Evolutionary conservation across 75 land plant species (phyloP).

Genomic region (Larix kaempferi): DNA sequence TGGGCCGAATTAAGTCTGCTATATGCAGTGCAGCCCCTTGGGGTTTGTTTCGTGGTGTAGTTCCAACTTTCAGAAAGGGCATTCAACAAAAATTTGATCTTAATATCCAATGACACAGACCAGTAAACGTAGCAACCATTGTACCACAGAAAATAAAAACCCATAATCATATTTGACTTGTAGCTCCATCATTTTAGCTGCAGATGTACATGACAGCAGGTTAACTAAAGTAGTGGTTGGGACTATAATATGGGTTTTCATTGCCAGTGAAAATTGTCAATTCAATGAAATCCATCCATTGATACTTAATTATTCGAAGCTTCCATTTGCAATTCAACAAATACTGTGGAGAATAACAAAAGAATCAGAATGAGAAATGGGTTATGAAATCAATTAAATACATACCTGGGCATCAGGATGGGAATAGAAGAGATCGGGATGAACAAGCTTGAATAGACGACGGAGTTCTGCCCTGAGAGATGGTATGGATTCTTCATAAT

Average conservation of each 20-base stretch:
- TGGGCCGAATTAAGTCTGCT: too few species aligned
- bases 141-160: not conserved
- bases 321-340: not conserved
- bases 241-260: not conserved
- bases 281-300: not conserved
- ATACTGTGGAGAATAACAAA: not conserved
- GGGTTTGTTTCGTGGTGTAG: too few species aligned
- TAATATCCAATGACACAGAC: too few species aligned
- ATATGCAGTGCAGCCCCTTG: too few species aligned
- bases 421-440: slow-evolving; percentile 45
- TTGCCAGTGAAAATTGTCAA: not conserved
- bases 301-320: not conserved
- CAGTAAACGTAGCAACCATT: too few species aligned
- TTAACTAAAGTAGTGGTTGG: not conserved
- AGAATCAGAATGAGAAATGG: not conserved
- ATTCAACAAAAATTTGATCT: too few species aligned
- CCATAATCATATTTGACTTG: not conserved
- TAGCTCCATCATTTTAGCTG: not conserved
- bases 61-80: too few species aligned
- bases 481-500: slow-evolving; percentile 7
- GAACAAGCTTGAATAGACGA: slow-evolving; percentile 50
- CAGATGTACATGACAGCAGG: not conserved
- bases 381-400: too few species aligned
- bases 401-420: slow-evolving; percentile 33
- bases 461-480: slow-evolving; percentile 33